Evolutionary conservation across 139 green algal genomes (phyloP).

Genomic region (Picochlorum sp.): DNA sequence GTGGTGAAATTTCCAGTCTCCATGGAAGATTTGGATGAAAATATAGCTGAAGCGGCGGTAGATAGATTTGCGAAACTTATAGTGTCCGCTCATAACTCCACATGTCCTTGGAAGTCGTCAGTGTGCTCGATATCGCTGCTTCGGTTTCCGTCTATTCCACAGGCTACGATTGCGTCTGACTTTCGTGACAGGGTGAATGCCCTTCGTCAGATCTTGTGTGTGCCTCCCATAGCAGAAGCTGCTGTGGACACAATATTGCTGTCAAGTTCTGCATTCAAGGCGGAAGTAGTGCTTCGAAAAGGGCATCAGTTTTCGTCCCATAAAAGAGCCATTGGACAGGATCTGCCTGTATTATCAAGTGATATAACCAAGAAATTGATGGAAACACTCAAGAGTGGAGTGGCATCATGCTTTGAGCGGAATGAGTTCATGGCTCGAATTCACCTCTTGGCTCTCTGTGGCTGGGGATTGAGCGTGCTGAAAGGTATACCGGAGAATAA

Average conservation of each 20-base stretch:
- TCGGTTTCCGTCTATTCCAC: slow-evolving; percentile 32
- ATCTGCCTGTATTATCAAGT: background rate
- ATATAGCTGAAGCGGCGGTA: slow-evolving; percentile 13
- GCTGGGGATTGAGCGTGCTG: slow-evolving; percentile 26
- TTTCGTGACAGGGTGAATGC: slow-evolving; percentile 6
- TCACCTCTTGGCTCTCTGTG: slow-evolving; percentile 24
- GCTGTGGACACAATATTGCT: slow-evolving; percentile 4
- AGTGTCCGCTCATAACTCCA: slow-evolving; percentile 18
- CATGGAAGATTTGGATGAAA: slow-evolving; percentile 10
- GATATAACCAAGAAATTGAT: background rate
- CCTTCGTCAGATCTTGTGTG: slow-evolving; percentile 15
- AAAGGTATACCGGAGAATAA: background rate
- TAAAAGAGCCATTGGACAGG: background rate
- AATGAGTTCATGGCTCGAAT: slow-evolving; percentile 3
- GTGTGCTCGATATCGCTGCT: slow-evolving; percentile 29
- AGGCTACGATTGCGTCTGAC: slow-evolving; percentile 3
- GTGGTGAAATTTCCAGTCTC: slow-evolving; percentile 41
- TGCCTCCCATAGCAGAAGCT: slow-evolving; percentile 12
- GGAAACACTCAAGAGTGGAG: background rate
- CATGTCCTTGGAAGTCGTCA: slow-evolving; percentile 44
- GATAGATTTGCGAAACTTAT: slow-evolving; percentile 18
- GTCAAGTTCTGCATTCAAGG: background rate
- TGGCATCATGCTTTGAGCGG: background rate
- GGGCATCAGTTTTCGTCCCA: background rate
- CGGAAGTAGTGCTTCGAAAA: background rate